Conservation (phyloP, 164 flowering plant species). For the Nymphaea colorata region DNA sequence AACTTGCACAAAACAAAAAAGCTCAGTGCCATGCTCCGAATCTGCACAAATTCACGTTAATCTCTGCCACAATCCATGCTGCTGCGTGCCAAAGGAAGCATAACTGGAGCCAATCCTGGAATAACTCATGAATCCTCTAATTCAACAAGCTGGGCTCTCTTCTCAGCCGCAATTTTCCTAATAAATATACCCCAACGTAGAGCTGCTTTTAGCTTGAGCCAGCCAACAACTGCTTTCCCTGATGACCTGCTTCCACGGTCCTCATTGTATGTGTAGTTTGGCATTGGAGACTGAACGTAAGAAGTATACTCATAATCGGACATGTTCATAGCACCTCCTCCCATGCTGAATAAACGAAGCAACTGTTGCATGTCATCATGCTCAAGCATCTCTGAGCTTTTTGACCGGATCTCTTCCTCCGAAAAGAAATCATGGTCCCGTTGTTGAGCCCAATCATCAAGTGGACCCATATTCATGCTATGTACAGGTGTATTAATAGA, state of each 20-base stretch:
- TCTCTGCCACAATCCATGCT: neutral
- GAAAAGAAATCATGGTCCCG: conserved; percentile 39
- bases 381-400: conserved; percentile 92
- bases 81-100: neutral
- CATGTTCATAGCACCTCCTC: conserved; percentile 20
- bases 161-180: conserved; percentile 88
- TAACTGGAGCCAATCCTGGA: neutral
- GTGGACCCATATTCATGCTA: conserved; percentile 22
- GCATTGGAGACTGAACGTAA: conserved; percentile 30
- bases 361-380: conserved; percentile 95
- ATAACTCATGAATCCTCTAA: conserved; percentile 30
- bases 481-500: conserved; percentile 7
- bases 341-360: conserved; percentile 72
- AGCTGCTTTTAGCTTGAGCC: conserved; percentile 97
- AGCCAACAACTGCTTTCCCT: conserved; percentile 94
- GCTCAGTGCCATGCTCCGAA: neutral
- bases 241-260: conserved; percentile 46
- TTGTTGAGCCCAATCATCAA: conserved; percentile 43
- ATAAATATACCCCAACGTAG: conserved; percentile 94
- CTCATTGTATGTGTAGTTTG: conserved; percentile 33
- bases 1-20: neutral
- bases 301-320: conserved; percentile 22
- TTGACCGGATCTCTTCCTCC: conserved; percentile 84
- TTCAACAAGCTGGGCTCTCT: conserved; percentile 82
- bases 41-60: neutral